Base-by-base conservation (phyloP, 495 filamentous ascomycete species). In the Sporormia fimetaria region DNA sequence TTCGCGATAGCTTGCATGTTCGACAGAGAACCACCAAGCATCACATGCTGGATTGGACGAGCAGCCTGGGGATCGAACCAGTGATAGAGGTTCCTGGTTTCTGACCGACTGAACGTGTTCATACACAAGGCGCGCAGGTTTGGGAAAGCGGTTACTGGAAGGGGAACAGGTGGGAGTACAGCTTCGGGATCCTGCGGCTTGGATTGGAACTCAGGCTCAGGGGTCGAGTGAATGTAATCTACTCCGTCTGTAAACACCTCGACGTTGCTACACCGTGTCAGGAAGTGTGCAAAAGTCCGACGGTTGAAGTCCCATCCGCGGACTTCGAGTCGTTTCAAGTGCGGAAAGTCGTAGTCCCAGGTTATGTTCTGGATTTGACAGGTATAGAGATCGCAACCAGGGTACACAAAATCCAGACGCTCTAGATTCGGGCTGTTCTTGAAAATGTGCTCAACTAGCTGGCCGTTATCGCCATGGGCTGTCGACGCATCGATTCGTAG, bases 291-390 rank as follows among this genome's bases (percentile, higher is more conserved):
- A 8, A 39, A 29, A 1, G 16, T 23, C 1, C 3, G 26, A 4
- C 39, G 26, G 6, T 12, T 16, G 15, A 29, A 42, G 21, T 49
- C 39, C 8, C 32, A 49, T 4, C 34, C 39, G n/a, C 33, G 2
- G 1, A 49, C 17, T n/a, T 4, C n/a, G n/a, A 49, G 28, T 1
- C n/a, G n/a, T 3, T 28, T 16, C 6, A 51, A 17, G 11, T 35
- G n/a, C 6, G 42, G 48, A 22, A 46, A 46, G 10, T 21, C n/a
- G 29, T 41, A 51, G 25, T 46, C 42, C 48, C 48, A 51, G 15
- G 20, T 39, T 10, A 50, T 23, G 21, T 35, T 29, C 37, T 39
- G 1, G 22, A 50, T 42, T 28, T 35, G 47, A 22, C 47, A 50
- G 15, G 17, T 33, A 4, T 39, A 20, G 1, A 44, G 40, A 39